phyloP scores from a whole-genome alignment of 345 rosid genomes.

The Moricandia moricandioides region DNA sequence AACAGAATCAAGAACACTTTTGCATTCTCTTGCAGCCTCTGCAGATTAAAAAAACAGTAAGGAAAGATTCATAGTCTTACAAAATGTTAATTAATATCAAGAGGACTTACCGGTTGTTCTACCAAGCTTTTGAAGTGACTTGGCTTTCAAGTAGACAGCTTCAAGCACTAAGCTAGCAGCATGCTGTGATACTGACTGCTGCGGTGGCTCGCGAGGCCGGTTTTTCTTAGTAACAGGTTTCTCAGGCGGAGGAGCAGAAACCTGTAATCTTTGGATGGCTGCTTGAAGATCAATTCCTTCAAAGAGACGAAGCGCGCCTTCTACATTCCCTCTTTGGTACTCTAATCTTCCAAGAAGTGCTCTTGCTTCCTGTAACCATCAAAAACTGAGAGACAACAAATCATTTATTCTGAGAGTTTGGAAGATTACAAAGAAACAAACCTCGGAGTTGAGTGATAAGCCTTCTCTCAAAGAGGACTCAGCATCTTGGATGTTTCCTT shows the following conservation, averaged over 20 bases:
- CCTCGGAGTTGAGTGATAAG: conserved; percentile 82
- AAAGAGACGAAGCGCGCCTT: conserved; percentile 86
- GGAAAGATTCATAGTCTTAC: background rate
- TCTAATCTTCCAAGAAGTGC: conserved; percentile 93
- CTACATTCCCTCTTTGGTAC: conserved; percentile 90
- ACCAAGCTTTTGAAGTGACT: conserved; percentile 90
- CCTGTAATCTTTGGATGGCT: conserved; percentile 69
- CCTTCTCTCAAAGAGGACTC: conserved; percentile 91
- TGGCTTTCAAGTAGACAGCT: conserved; percentile 86
- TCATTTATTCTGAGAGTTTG: background rate
- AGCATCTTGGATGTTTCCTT: conserved; percentile 87
- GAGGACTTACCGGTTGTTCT: conserved; percentile 54
- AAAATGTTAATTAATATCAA: background rate
- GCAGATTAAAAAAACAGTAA: conserved; percentile 17
- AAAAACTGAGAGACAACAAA: background rate
- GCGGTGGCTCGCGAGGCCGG: conserved; percentile 54
- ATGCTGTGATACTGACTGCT: conserved; percentile 58
- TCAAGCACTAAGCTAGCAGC: conserved; percentile 85
- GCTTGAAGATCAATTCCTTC: conserved; percentile 96
- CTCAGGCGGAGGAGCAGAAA: conserved; percentile 44
- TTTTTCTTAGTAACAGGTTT: conserved; percentile 51
- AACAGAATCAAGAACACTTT: conserved; percentile 80
- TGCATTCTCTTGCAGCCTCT: conserved; percentile 90
- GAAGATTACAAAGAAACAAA: conserved; percentile 9
- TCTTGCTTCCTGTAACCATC: conserved; percentile 70